Base-by-base conservation (phyloP, 805 yeast genomes). In the Jamesozyma hellenica region DNA sequence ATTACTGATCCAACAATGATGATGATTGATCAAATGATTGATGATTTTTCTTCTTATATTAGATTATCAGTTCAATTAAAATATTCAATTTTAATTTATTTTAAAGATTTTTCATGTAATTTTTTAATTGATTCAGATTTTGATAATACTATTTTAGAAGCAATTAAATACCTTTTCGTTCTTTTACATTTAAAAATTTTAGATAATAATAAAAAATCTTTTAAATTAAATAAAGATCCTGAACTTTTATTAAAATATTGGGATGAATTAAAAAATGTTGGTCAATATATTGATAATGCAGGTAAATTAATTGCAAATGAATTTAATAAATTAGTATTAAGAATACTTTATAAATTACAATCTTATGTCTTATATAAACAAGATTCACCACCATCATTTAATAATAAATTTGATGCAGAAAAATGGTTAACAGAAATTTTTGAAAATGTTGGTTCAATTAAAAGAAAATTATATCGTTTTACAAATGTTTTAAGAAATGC, bases 1-100 rank as follows among this genome's bases (percentile, higher is more conserved):
- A 63, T 90, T 35, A 75, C 72, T 38, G 82, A 81, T 51, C 95
- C 96, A 1, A 87, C 96, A 0, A 75, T 88, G 77, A 82, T 86
- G 87, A 84, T 86, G 79, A 84, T 92, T 49, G 98, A 92, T 60
- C 96, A 90, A 61, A 81, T 86, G 72, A 74, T 90, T 44, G 87
- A 77, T 34, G 95, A 86, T 56, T 82, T 90, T 56, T 79, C 79
- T 48, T 71, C 79, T 2, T 86, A 85, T 55, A 74, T 90, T 41
- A 71, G 74, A 35, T 65, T 87, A 27, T 88, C 95, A 0, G 68
- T 85, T 14, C 82, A 77, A 47, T 74, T 87, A 37, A 79, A 86
- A 55, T 75, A 74, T 42, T 76, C 85, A 0, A 72, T 81, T 35
- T 61, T 70, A 21, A 79, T 74, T 35, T 80, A 77, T 49, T 69